These are phyloP conservation scores for Talaromyces sp. DNA, from an alignment of 2,329 filamentous ascomycete species.

Conservation along the genomic window DNA sequence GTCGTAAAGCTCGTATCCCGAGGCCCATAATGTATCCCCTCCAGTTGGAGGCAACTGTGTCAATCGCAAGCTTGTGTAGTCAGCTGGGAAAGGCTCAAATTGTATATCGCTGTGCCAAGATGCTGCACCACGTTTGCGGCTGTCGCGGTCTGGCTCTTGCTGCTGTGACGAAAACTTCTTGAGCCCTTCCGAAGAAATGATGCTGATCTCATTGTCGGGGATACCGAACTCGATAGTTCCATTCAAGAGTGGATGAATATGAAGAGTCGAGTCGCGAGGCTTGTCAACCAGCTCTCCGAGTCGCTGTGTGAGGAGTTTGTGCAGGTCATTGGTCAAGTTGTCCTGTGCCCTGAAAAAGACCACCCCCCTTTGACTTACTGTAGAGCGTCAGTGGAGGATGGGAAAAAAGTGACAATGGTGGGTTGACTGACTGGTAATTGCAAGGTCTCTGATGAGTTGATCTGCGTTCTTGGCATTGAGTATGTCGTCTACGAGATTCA, in stretches of 20 bases:
- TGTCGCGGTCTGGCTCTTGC: conserved; percentile 38
- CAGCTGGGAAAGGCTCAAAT: conserved; percentile 51
- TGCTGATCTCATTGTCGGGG: conserved; percentile 53
- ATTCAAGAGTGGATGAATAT: conserved; percentile 54
- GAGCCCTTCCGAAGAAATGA: conserved; percentile 49
- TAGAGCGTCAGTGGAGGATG: not conserved
- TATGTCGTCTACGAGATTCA: conserved; percentile 53
- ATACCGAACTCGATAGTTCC: conserved; percentile 51
- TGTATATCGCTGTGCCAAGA: conserved; percentile 56
- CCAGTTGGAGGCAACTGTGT: conserved; percentile 46
- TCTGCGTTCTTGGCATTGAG: conserved; percentile 39
- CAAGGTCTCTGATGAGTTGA: conserved; percentile 38
- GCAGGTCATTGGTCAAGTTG: conserved; percentile 52
- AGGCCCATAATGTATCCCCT: conserved; percentile 52
- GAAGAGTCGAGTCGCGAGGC: conserved; percentile 48
- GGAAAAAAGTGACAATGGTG: too few relatives aligned
- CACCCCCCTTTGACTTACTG: conserved; percentile 57
- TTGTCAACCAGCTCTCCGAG: conserved; percentile 53
- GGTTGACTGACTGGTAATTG: conserved; percentile 32
- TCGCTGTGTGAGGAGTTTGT: conserved; percentile 56
- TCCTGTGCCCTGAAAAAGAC: conserved; percentile 59
- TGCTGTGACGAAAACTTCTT: conserved; percentile 31
- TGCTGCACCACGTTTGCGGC: conserved; percentile 33
- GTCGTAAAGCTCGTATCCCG: conserved; percentile 48
- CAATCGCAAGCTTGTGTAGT: conserved; percentile 52